A percentile compares a stretch with the other conserved stretches of the same genome.
Evolutionary conservation across 2,329 filamentous ascomycete species (phyloP).

Genomic region (Tricladium varicosporioides): DNA sequence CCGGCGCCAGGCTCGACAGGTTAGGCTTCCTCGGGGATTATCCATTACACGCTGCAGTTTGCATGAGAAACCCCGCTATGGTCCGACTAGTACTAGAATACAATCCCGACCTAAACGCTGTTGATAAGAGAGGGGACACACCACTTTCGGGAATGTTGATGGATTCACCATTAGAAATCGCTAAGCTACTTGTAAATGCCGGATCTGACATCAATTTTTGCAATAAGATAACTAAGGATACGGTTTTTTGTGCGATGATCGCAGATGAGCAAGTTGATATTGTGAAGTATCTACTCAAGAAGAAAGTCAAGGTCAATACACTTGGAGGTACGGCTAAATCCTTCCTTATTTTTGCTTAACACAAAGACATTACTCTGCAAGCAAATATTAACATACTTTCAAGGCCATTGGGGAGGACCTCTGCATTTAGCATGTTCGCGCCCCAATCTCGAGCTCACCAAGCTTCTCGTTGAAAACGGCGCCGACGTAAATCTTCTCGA

Average conservation of each 20-base stretch:
- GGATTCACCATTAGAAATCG: neutral
- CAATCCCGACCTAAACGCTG: conserved; percentile 2
- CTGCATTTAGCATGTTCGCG: conserved; percentile 10
- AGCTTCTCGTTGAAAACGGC: conserved; percentile 8
- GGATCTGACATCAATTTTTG: conserved; percentile 11
- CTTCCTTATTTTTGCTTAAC: too few species aligned
- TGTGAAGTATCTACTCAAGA: conserved; percentile 20
- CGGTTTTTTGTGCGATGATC: conserved; percentile 8
- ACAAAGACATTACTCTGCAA: too few species aligned
- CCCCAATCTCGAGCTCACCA: conserved; percentile 2
- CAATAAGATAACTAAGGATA: conserved; percentile 11
- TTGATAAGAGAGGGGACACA: conserved; percentile 9
- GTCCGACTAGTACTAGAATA: conserved; percentile 6
- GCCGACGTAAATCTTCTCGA: conserved; percentile 10
- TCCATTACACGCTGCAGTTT: neutral
- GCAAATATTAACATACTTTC: too few species aligned
- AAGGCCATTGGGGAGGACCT: conserved; percentile 5
- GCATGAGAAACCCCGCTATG: neutral
- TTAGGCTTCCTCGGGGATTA: neutral
- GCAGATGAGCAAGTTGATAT: neutral
- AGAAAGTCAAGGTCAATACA: conserved; percentile 14
- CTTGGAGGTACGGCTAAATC: neutral
- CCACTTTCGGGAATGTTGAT: neutral
- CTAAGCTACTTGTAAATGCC: conserved; percentile 12
- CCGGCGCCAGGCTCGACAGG: conserved; percentile 20